Evolutionary conservation across 345 rosid genomes (phyloP).

Genomic region (Streptanthus diversifolius): DNA sequence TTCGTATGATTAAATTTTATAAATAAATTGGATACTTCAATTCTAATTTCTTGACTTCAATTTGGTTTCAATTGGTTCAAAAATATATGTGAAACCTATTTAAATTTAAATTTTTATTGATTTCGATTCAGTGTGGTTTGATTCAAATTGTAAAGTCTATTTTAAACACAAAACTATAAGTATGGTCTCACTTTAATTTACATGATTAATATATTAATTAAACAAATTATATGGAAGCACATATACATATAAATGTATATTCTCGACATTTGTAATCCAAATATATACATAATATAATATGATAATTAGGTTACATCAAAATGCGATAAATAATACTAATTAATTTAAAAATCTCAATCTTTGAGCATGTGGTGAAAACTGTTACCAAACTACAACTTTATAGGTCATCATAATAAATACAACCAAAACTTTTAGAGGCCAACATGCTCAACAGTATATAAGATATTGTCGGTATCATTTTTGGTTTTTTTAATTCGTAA

Average conservation of each 20-base stretch:
- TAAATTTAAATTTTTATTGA: too few relatives aligned
- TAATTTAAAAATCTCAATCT: neutral
- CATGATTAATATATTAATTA: neutral
- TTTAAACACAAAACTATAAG: neutral
- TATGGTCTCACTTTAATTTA: neutral
- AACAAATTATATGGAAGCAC: neutral
- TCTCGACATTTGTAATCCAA: neutral
- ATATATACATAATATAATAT: neutral
- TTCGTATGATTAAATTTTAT: too few relatives aligned
- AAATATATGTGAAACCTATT: too few relatives aligned
- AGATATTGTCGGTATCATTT: slow-evolving; percentile 4
- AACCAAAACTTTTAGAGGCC: slow-evolving; percentile 10
- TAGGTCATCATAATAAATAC: slow-evolving; percentile 25
- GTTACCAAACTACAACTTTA: slow-evolving; percentile 8
- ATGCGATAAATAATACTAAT: neutral
- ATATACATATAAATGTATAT: neutral
- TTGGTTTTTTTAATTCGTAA: neutral
- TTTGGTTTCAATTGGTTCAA: neutral
- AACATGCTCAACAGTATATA: slow-evolving; percentile 5
- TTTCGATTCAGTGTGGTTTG: neutral
- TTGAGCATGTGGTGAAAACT: slow-evolving; percentile 27
- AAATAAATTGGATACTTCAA: too few relatives aligned
- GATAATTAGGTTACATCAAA: neutral
- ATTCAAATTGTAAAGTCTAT: neutral
- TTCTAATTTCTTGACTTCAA: neutral